Percentiles rank a stretch among this genome's conserved stretches.
These are phyloP conservation scores for Leptographium radiaticola DNA, from an alignment of 2,329 filamentous ascomycete genomes.

Conservation along the genomic window DNA sequence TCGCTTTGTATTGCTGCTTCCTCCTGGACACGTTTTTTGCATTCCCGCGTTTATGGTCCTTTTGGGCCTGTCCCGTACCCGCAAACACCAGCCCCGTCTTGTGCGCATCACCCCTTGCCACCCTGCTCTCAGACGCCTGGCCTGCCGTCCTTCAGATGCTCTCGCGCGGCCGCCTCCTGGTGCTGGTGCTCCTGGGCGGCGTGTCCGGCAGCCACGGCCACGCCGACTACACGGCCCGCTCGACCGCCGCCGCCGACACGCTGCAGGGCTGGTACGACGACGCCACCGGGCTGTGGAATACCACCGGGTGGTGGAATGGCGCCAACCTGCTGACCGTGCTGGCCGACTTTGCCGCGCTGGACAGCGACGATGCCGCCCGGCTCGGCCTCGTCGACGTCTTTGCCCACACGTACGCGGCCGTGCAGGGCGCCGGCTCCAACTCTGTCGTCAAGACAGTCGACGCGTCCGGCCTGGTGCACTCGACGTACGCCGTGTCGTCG, in stretches of 20 bases:
- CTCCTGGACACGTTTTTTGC: no score
- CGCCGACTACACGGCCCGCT: conserved; percentile 18
- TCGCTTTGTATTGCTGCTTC: no score
- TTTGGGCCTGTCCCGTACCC: neutral
- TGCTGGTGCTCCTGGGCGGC: neutral
- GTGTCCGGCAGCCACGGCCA: no score
- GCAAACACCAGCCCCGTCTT: neutral
- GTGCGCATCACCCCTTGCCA: neutral
- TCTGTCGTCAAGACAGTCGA: conserved; percentile 25
- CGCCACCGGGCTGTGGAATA: conserved; percentile 48
- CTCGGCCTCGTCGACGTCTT: conserved; percentile 27
- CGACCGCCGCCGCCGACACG: conserved; percentile 22
- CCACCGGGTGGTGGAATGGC: conserved; percentile 61
- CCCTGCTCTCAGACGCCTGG: neutral
- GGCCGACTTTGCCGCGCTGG: conserved; percentile 35
- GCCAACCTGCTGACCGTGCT: conserved; percentile 53
- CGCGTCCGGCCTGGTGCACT: conserved; percentile 22
- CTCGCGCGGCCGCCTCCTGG: neutral
- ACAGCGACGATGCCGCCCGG: conserved; percentile 19
- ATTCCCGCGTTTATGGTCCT: neutral
- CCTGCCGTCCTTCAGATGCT: neutral
- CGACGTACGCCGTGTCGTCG: conserved; percentile 21
- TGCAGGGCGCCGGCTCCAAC: conserved; percentile 26
- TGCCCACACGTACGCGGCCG: conserved; percentile 30
- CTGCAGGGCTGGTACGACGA: conserved; percentile 51